phyloP scores from a whole-genome alignment of 2,329 filamentous ascomycete genomes.

The Massarina eburnea region DNA sequence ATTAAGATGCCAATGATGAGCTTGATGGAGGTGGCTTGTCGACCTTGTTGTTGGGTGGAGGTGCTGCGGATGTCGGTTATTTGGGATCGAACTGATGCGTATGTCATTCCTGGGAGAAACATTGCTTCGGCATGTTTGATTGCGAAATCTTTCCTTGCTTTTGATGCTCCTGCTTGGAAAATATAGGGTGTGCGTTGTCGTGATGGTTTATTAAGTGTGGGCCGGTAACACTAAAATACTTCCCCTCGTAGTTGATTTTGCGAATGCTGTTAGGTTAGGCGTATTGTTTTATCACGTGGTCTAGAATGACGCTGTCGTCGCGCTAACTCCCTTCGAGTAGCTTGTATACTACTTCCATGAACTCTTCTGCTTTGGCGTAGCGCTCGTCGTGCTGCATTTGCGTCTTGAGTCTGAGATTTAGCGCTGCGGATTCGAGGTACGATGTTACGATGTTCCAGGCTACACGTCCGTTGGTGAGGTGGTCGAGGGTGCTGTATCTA shows the following conservation, averaged over 20 bases:
- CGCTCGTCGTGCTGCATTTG: conserved; percentile 66
- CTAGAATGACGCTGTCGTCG: conserved; percentile 62
- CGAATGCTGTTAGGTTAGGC: conserved; percentile 58
- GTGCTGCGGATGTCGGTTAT: too few species aligned
- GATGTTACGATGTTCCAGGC: conserved; percentile 60
- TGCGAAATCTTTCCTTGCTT: conserved; percentile 64
- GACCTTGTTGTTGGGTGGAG: too few species aligned
- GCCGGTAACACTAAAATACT: conserved; percentile 65
- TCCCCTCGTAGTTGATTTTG: conserved; percentile 65
- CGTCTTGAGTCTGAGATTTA: conserved; percentile 59
- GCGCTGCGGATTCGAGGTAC: conserved; percentile 65
- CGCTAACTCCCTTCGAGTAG: conserved; percentile 67
- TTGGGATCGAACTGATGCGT: too few species aligned
- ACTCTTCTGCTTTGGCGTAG: conserved; percentile 69
- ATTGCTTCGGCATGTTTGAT: conserved; percentile 70
- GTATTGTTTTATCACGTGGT: too few species aligned
- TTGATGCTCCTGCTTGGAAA: conserved; percentile 67
- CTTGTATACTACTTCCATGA: conserved; percentile 68
- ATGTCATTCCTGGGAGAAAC: conserved; percentile 66
- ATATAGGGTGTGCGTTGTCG: conserved; percentile 68
- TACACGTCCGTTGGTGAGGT: conserved; percentile 61
- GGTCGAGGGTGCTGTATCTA: conserved; percentile 64
- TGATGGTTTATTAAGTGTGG: conserved; percentile 67
- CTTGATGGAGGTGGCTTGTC: too few species aligned
- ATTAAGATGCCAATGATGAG: conserved; percentile 68